These are phyloP conservation scores for Cornus kousa DNA, from an alignment of 148 eudicot species.

Conservation along the genomic window DNA sequence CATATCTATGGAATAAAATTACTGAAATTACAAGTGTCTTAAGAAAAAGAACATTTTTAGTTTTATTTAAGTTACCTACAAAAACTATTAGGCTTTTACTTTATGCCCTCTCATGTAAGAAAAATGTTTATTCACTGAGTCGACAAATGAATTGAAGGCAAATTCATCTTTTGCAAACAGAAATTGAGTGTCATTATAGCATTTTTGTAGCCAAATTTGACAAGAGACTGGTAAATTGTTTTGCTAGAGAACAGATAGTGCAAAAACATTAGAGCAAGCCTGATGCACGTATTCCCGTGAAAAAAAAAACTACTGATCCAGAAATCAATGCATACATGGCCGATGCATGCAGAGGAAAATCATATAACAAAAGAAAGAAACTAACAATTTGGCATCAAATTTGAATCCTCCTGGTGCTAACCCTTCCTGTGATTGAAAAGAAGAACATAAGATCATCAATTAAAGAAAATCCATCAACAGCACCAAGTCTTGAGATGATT, in stretches of 20 bases:
- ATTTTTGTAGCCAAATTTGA: not conserved
- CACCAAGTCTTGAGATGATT: not conserved
- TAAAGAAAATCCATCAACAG: not conserved
- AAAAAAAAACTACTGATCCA: not conserved
- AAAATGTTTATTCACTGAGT: too few relatives aligned
- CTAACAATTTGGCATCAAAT: slow-evolving; percentile 98
- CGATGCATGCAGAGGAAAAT: not conserved
- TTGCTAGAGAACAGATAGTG: not conserved
- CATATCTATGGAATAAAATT: too few relatives aligned
- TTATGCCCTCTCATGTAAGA: too few relatives aligned
- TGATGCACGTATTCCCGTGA: too few relatives aligned
- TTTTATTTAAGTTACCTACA: not conserved
- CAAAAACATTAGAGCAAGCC: not conserved
- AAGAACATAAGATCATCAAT: not conserved
- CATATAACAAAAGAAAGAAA: slow-evolving; percentile 14
- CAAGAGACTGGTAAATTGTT: too few relatives aligned
- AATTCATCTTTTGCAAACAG: too few relatives aligned
- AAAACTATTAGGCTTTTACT: too few relatives aligned
- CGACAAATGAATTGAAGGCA: too few relatives aligned
- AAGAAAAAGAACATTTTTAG: not conserved
- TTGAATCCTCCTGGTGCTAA: slow-evolving; percentile 97
- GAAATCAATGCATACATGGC: too few relatives aligned
- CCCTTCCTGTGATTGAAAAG: slow-evolving; percentile 61
- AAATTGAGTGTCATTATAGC: not conserved
- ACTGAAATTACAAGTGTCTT: not conserved